Evolutionary conservation across 2,329 filamentous ascomycete genomes (phyloP).

Genomic region (Paecilomyces dactylethromorphus): DNA sequence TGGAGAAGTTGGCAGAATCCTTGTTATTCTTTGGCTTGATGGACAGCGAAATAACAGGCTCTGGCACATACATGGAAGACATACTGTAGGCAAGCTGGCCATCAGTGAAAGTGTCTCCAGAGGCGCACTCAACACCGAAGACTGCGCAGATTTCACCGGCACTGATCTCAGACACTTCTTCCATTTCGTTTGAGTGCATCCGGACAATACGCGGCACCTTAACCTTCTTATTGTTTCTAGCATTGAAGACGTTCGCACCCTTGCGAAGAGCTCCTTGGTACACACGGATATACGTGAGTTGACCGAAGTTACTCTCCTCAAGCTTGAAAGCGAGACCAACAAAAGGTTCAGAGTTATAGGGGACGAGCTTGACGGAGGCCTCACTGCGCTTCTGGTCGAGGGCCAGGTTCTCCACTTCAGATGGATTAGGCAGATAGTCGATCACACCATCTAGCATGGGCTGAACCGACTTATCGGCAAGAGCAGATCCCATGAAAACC

Average conservation of each 20-base stretch:
- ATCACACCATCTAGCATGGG: slow-evolving; percentile 95
- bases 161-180: slow-evolving; percentile 85
- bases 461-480: slow-evolving; percentile 91
- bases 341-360: slow-evolving; percentile 89
- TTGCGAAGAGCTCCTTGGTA: slow-evolving; percentile 91
- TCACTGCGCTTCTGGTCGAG: slow-evolving; percentile 77
- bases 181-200: slow-evolving; percentile 99
- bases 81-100: slow-evolving; percentile 88
- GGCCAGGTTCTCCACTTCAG: slow-evolving; percentile 81
- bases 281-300: slow-evolving; percentile 96
- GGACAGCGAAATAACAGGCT: slow-evolving; percentile 94
- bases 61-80: slow-evolving; percentile 94
- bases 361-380: slow-evolving; percentile 75
- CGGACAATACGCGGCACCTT: slow-evolving; percentile 95
- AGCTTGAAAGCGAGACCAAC: slow-evolving; percentile 97
- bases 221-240: slow-evolving; percentile 89
- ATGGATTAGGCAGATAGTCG: slow-evolving; percentile 89
- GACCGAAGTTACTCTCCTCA: slow-evolving; percentile 97
- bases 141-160: slow-evolving; percentile 98
- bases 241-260: slow-evolving; percentile 87
- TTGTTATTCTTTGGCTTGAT: slow-evolving; percentile 94
- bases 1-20: slow-evolving; percentile 90
- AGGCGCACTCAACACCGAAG: slow-evolving; percentile 95
- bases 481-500: slow-evolving; percentile 91
- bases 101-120: slow-evolving; percentile 96